Evolutionary conservation across 2,329 filamentous ascomycete genomes (phyloP).

Genomic region (Byssochlamys sp.): DNA sequence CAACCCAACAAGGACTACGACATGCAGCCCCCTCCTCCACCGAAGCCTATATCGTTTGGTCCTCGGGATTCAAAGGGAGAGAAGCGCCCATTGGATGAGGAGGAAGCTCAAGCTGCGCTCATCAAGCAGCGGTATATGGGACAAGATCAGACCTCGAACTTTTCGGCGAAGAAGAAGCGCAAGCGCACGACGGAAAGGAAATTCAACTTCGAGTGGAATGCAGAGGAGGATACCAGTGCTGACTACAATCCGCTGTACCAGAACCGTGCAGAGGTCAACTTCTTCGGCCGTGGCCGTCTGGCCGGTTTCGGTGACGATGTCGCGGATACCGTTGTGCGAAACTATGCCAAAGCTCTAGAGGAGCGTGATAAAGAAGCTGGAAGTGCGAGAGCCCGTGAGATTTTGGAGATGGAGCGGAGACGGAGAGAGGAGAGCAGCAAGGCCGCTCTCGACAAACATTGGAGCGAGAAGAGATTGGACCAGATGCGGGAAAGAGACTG

Average conservation of each 20-base stretch:
- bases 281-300: conserved; percentile 59
- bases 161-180: conserved; percentile 92
- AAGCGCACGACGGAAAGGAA: conserved; percentile 88
- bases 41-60: conserved; percentile 17
- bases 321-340: conserved; percentile 42
- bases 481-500: conserved; percentile 97
- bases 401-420: conserved; percentile 75
- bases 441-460: conserved; percentile 78
- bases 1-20: conserved; percentile 40
- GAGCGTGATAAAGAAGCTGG: conserved; percentile 69
- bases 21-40: conserved; percentile 43
- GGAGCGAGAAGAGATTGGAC: conserved; percentile 83
- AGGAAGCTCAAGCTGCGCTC: conserved; percentile 62
- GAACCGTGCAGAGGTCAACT: conserved; percentile 54
- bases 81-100: conserved; percentile 41
- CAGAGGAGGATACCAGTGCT: conserved; percentile 79
- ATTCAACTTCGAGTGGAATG: conserved; percentile 98
- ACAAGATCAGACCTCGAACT: conserved; percentile 76
- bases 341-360: conserved; percentile 60
- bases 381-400: conserved; percentile 62
- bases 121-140: conserved; percentile 82
- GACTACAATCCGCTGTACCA: conserved; percentile 77
- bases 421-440: conserved; percentile 62
- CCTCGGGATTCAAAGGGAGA: conserved; percentile 29
- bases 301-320: conserved; percentile 56